phyloP scores from a whole-genome alignment of 306 rosid genomes.

The Herpetospermum pedunculosum region DNA sequence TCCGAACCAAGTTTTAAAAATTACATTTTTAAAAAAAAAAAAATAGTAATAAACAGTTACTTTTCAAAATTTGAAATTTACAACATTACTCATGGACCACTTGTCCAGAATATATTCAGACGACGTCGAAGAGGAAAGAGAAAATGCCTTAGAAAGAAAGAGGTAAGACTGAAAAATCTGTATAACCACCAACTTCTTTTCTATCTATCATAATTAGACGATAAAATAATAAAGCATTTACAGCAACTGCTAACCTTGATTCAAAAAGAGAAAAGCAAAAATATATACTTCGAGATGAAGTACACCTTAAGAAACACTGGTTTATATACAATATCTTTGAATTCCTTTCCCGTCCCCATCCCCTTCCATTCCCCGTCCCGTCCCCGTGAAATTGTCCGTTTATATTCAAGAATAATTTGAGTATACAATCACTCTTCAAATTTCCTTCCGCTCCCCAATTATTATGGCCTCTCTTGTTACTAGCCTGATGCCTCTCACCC shows the following conservation, averaged over 20 bases:
- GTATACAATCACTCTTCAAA: slow-evolving; percentile 11
- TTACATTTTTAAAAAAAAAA: background rate
- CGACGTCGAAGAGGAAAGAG: background rate
- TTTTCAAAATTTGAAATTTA: background rate
- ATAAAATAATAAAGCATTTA: slow-evolving; percentile 14
- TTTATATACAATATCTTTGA: no score
- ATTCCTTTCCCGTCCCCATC: no score
- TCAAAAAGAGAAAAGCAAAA: slow-evolving; percentile 19
- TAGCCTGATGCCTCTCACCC: slow-evolving; percentile 85
- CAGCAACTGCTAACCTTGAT: slow-evolving; percentile 24
- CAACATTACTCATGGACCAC: background rate
- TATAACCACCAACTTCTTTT: background rate
- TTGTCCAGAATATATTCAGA: background rate
- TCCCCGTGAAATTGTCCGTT: no score
- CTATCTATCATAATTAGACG: background rate
- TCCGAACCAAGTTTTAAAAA: background rate
- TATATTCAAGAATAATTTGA: no score
- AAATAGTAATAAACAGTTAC: background rate
- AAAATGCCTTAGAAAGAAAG: background rate
- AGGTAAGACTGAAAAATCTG: background rate
- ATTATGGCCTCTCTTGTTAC: slow-evolving; percentile 40
- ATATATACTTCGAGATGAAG: slow-evolving; percentile 64
- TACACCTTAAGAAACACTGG: slow-evolving; percentile 24
- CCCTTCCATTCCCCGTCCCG: no score
- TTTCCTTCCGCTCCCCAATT: slow-evolving; percentile 14